Evolutionary conservation across 345 rosid species (phyloP).

Genomic region (Hibiscus trionum): DNA sequence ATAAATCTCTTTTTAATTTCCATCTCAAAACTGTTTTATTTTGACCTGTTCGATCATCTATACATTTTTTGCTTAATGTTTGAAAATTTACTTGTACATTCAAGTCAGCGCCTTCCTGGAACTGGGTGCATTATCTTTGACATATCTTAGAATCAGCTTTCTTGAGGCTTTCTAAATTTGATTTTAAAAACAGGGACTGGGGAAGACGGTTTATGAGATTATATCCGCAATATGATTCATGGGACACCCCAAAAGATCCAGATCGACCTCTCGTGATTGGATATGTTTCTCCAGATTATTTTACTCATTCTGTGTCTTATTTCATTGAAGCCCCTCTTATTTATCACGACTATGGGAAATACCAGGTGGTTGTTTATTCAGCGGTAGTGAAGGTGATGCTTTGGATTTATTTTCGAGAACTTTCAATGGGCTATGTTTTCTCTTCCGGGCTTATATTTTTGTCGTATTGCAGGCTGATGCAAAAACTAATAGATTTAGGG

Average conservation of each 20-base stretch:
- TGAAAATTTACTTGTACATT: not conserved
- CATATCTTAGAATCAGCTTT: not conserved
- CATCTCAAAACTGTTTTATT: not conserved
- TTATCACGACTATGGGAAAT: constrained; percentile 70
- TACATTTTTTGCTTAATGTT: not conserved
- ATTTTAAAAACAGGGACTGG: constrained; percentile 79
- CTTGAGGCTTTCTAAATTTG: constrained; percentile 13
- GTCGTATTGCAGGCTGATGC: constrained; percentile 79
- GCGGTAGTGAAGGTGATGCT: constrained; percentile 84
- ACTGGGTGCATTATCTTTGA: not conserved
- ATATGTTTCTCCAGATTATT: constrained; percentile 96
- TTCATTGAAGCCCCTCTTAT: constrained; percentile 93
- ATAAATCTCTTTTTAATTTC: not conserved
- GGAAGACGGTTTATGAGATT: constrained; percentile 91
- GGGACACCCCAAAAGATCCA: constrained; percentile 90
- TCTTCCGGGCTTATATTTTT: not conserved
- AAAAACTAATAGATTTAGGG: constrained; percentile 80
- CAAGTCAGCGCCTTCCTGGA: not conserved
- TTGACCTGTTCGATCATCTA: not conserved
- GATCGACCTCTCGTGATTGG: constrained; percentile 84
- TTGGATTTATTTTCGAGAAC: not conserved
- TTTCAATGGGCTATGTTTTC: not conserved
- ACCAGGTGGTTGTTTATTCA: constrained; percentile 92
- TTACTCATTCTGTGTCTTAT: constrained; percentile 97
- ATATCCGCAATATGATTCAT: constrained; percentile 62